Base-by-base conservation (phyloP, 2,329 filamentous ascomycete genomes). In the Hortaea werneckii region DNA sequence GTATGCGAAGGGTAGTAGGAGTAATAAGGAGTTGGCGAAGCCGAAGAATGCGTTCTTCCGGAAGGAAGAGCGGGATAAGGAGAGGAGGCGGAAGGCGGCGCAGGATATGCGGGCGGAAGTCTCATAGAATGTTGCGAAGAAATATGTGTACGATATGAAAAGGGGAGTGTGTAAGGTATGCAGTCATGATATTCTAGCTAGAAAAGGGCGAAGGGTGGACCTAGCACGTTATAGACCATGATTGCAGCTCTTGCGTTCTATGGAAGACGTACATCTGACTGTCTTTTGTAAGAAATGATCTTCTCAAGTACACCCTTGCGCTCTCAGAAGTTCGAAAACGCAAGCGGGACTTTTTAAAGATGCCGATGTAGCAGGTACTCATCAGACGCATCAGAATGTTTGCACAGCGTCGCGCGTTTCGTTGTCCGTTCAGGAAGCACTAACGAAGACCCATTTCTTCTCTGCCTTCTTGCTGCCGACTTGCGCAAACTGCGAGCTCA, bases 401-500 rank as follows among this genome's bases (percentile, higher is more conserved):
- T 20, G 20, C 20, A 20, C 20, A 20, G 20, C 20, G 20, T 20
- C 20, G 4, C 20, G 20, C 20, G 20, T 20, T 20, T 20, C 20
- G 20, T 4, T 20, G 4, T 20, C 20, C 4, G n/a, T 27, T 45
- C 39, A 45, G 9, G 38, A 13, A 7, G 44, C 13, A 5, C 13
- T 27, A 10, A 64, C 54, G 45, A 52, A 62, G 6, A 57, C 73
- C 80, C 82, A 85, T 55, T 73, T 74, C 69, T 84, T 84, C 52
- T 82, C 81, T 53, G 65, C 76, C 65, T 71, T 76, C 52, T 74
- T 83, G 57, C 72, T 73, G 50, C 74, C 80, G 44, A 79, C 73
- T 37, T 82, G 74, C 38, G 75, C 73, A 7, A 86, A 86, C 43
- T 85, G 70, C 7, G 67, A 66, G 49, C 79, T 79, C 13, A 92